Evolutionary conservation across 2,329 filamentous ascomycete genomes (phyloP).

Genomic region (Diaporthe sp.): DNA sequence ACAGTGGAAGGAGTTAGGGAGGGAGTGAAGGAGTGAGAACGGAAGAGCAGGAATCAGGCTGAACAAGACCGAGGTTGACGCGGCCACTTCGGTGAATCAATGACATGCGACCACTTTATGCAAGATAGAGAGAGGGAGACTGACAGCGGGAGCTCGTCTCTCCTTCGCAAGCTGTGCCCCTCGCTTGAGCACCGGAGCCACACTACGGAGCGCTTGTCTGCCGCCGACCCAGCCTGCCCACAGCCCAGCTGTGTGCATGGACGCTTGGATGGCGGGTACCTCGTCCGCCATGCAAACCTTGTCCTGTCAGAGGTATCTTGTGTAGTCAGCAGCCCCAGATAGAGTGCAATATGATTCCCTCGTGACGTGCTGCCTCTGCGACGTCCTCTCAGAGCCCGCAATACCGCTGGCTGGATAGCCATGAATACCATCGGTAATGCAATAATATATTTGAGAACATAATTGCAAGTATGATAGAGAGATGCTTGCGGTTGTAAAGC

Average conservation of each 20-base stretch:
- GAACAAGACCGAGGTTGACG: slow-evolving; percentile 13
- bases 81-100: slow-evolving; percentile 24
- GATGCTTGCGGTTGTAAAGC: no score
- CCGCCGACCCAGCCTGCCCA: slow-evolving; percentile 19
- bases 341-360: background rate
- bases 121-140: background rate
- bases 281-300: background rate
- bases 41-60: slow-evolving; percentile 17
- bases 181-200: slow-evolving; percentile 14
- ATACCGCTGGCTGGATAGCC: background rate
- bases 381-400: no score
- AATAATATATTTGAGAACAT: no score
- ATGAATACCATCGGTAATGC: no score
- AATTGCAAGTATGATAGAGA: background rate
- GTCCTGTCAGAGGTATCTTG: background rate
- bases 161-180: background rate
- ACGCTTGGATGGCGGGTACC: slow-evolving; percentile 14
- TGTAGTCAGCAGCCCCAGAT: background rate
- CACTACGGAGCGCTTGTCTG: slow-evolving; percentile 7
- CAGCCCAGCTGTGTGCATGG: background rate
- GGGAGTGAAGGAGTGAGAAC: background rate
- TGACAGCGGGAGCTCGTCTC: background rate
- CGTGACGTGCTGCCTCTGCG: background rate
- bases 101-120: slow-evolving; percentile 30
- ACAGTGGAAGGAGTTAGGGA: background rate